A percentile compares a stretch with the other conserved stretches of the same genome.
Evolutionary conservation across 1,284 basidiomycete genomes (phyloP).

Genomic region (Dichomitus squalens): DNA sequence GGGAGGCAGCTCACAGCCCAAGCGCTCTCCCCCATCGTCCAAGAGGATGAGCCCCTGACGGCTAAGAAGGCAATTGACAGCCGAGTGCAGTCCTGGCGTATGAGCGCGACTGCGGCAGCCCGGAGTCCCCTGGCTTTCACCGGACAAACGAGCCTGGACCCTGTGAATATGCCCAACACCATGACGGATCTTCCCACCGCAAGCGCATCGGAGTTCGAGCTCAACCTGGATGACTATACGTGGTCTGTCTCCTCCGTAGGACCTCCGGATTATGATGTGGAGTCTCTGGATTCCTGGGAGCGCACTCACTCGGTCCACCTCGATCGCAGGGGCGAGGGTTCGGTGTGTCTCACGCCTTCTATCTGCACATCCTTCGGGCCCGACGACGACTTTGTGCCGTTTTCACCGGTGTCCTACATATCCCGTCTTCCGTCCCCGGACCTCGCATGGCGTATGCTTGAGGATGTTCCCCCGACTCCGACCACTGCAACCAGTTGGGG

Average conservation of each 20-base stretch:
- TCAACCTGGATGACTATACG: slow-evolving; percentile 65
- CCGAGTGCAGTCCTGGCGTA: slow-evolving; percentile 68
- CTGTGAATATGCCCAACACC: slow-evolving; percentile 54
- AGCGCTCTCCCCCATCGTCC: slow-evolving; percentile 59
- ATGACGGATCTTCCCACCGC: slow-evolving; percentile 40
- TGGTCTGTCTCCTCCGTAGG: slow-evolving; percentile 74
- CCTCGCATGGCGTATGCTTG: slow-evolving; percentile 47
- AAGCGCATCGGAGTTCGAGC: slow-evolving; percentile 35
- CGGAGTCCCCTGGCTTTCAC: slow-evolving; percentile 51
- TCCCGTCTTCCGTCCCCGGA: slow-evolving; percentile 41
- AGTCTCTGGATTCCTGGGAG: slow-evolving; percentile 39
- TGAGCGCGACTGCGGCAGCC: slow-evolving; percentile 45
- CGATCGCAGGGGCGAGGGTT: slow-evolving; percentile 54
- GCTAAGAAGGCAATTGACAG: slow-evolving; percentile 49
- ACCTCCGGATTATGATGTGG: slow-evolving; percentile 47
- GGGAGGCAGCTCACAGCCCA: slow-evolving; percentile 27
- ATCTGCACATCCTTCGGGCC: slow-evolving; percentile 44
- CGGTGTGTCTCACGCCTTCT: slow-evolving; percentile 60
- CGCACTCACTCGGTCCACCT: slow-evolving; percentile 49
- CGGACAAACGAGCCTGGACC: slow-evolving; percentile 56
- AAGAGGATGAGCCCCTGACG: slow-evolving; percentile 58
- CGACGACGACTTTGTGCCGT: slow-evolving; percentile 32
- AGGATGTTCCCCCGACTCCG: slow-evolving; percentile 50
- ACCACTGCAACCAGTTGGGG: slow-evolving; percentile 49
- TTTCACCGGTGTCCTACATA: slow-evolving; percentile 30